These are phyloP conservation scores for Lodderomyces metapsilosis DNA, from an alignment of 1,139 yeast genomes.

Conservation along the genomic window DNA sequence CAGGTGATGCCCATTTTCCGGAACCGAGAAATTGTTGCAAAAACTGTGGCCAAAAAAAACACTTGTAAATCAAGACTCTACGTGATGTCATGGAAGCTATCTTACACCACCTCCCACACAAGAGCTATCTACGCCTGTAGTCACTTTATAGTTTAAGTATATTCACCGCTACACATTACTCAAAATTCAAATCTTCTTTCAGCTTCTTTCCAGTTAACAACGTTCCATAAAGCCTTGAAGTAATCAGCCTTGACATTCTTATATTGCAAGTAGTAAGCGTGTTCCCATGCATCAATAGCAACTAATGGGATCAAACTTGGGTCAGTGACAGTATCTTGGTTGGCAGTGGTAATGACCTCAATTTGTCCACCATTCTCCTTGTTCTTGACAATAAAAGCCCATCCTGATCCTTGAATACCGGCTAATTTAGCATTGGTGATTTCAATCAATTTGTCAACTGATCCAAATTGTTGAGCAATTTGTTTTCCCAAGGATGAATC, in stretches of 20 bases:
- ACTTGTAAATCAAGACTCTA: no score
- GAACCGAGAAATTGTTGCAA: background rate
- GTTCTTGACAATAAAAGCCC: constrained; percentile 95
- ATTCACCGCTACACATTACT: background rate
- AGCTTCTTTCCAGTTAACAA: constrained; percentile 95
- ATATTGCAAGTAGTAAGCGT: constrained; percentile 95
- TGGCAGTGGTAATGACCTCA: constrained; percentile 82
- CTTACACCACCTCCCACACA: no score
- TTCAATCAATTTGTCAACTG: constrained; percentile 68
- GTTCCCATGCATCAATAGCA: constrained; percentile 99
- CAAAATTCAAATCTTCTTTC: constrained; percentile 51
- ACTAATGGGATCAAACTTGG: constrained; percentile 67
- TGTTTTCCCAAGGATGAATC: constrained; percentile 60
- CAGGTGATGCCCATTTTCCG: no score
- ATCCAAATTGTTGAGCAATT: constrained; percentile 68
- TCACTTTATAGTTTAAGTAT: no score
- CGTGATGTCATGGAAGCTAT: no score
- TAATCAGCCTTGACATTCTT: constrained; percentile 92
- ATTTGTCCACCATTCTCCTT: constrained; percentile 70
- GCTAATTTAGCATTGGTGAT: constrained; percentile 79
- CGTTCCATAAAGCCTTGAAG: constrained; percentile 96
- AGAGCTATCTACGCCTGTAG: no score
- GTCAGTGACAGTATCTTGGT: constrained; percentile 88
- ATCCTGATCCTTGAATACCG: constrained; percentile 95
- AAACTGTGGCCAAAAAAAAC: background rate